phyloP scores from a whole-genome alignment of 805 yeast genomes.

The Komagataella pseudopastoris region DNA sequence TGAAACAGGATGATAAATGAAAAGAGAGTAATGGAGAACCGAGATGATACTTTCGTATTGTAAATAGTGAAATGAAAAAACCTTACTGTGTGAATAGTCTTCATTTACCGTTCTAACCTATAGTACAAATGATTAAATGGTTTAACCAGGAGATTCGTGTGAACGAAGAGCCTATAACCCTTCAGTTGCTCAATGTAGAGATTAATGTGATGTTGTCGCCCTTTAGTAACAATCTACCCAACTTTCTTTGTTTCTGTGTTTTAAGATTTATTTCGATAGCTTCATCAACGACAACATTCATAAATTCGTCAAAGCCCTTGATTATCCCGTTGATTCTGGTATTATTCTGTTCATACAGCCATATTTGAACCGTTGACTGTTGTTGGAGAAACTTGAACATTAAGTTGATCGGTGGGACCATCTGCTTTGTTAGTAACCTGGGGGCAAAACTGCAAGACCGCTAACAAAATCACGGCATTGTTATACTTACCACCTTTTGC shows the following conservation, averaged over 20 bases:
- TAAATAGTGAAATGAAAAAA: not conserved
- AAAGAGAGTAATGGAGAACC: not conserved
- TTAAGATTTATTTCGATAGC: constrained; percentile 51
- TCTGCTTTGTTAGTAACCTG: constrained; percentile 13
- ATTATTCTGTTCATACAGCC: constrained; percentile 81
- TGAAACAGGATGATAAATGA: not conserved
- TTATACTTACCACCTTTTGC: constrained; percentile 26
- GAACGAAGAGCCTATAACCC: not conserved
- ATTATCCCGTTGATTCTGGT: constrained; percentile 71
- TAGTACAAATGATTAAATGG: not conserved
- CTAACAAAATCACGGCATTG: not conserved
- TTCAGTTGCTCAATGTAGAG: constrained; percentile 12
- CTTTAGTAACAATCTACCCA: constrained; percentile 72
- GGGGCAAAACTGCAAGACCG: not conserved
- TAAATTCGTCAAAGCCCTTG: constrained; percentile 93
- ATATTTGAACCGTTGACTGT: constrained; percentile 65
- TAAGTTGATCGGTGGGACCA: constrained; percentile 86
- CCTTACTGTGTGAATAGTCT: not conserved
- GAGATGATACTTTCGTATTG: not conserved
- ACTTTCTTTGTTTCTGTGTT: constrained; percentile 30
- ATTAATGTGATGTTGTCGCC: constrained; percentile 91
- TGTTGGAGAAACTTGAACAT: constrained; percentile 80
- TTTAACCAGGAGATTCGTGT: not conserved
- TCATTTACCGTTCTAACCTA: not conserved
- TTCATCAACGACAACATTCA: constrained; percentile 62